Evolutionary conservation across 352 stramenopile species (phyloP).

Genomic region (Globisporangium cederbergense): DNA sequence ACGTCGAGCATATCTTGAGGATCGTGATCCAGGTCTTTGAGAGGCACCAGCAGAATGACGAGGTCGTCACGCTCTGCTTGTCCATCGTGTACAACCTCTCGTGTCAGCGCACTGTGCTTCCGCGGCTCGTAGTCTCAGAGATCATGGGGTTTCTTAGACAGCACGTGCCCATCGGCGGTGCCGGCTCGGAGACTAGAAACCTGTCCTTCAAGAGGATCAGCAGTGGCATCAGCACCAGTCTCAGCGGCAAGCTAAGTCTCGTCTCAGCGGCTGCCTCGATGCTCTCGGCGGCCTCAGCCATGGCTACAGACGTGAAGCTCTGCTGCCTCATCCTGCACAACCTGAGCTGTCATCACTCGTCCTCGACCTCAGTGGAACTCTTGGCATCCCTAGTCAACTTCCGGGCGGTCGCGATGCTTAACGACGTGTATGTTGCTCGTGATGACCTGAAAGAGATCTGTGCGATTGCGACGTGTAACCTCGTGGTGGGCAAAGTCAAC

Average conservation of each 20-base stretch:
- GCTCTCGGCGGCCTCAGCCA: background rate
- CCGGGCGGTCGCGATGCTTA: conserved; percentile 36
- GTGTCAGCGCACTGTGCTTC: conserved; percentile 44
- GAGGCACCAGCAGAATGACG: conserved; percentile 37
- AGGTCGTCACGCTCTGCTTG: conserved; percentile 65
- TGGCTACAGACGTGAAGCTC: conserved; percentile 34
- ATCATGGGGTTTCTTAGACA: conserved; percentile 56
- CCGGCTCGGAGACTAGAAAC: background rate
- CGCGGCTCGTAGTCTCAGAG: conserved; percentile 45
- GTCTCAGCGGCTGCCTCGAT: background rate
- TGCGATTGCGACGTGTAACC: conserved; percentile 56
- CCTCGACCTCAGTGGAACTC: conserved; percentile 6
- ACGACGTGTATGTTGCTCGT: conserved; percentile 45
- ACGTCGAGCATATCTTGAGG: conserved; percentile 59
- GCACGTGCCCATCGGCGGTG: conserved; percentile 24
- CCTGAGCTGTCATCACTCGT: conserved; percentile 38
- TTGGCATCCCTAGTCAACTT: conserved; percentile 51
- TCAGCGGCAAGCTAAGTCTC: background rate
- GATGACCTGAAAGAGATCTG: conserved; percentile 55
- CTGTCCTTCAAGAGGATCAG: background rate
- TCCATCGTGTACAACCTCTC: conserved; percentile 77
- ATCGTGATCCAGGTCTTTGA: conserved; percentile 65
- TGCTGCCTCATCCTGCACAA: conserved; percentile 76
- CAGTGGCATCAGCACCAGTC: background rate
- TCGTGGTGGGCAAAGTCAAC: conserved; percentile 65